These are phyloP conservation scores for Cotoneaster glaucophyllus DNA, from an alignment of 306 rosid species.

Conservation along the genomic window DNA sequence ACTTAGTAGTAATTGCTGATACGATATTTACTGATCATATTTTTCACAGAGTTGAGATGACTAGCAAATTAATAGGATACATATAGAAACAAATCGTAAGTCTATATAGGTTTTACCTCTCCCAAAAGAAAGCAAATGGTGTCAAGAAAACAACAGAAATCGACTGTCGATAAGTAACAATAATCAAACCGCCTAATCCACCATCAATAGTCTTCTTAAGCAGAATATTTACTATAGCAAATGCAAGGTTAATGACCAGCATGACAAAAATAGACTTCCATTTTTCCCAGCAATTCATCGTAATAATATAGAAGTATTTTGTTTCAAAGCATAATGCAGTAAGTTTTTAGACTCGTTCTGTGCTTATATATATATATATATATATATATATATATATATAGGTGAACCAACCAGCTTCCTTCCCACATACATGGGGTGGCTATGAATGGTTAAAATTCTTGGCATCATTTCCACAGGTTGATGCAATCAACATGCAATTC, in stretches of 20 bases:
- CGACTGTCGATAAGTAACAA: constrained; percentile 64
- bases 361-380: background rate
- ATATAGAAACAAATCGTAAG: background rate
- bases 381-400: no score
- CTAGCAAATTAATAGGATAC: background rate
- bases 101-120: constrained; percentile 30
- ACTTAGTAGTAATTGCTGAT: background rate
- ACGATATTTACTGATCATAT: background rate
- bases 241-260: constrained; percentile 55
- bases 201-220: constrained; percentile 62
- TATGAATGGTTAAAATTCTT: constrained; percentile 18
- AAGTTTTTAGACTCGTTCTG: background rate
- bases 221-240: constrained; percentile 60
- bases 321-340: constrained; percentile 11
- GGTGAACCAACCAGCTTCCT: background rate
- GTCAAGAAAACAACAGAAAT: constrained; percentile 60
- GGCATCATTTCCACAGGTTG: constrained; percentile 22
- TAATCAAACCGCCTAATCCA: constrained; percentile 46
- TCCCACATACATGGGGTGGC: constrained; percentile 1
- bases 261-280: constrained; percentile 48
- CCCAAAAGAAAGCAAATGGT: constrained; percentile 62
- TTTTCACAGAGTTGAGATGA: background rate
- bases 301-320: background rate
- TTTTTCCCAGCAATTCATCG: constrained; percentile 30
- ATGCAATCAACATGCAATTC: constrained; percentile 14